Percentiles rank a stretch among this genome's conserved stretches.
These are phyloP conservation scores for Backusella westeae DNA, from an alignment of 192 early-diverging fungal genomes.

Conservation along the genomic window DNA sequence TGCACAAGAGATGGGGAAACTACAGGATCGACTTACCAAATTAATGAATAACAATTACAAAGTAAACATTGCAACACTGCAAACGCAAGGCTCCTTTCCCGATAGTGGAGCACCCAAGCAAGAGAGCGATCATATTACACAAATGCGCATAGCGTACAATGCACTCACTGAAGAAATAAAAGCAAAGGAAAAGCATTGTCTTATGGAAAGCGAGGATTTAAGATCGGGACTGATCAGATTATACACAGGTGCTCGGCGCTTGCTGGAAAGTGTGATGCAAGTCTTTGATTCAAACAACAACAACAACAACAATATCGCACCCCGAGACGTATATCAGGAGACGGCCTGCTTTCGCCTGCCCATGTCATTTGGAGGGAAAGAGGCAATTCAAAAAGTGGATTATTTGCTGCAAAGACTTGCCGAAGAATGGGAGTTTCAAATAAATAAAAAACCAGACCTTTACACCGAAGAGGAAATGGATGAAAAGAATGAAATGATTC, in stretches of 20 bases:
- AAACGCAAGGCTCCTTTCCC: slow-evolving; percentile 16
- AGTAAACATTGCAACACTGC: slow-evolving; percentile 10
- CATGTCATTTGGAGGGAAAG: slow-evolving; percentile 19
- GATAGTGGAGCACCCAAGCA: neutral
- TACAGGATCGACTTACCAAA: slow-evolving; percentile 45
- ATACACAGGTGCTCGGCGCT: neutral
- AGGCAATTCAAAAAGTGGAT: slow-evolving; percentile 22
- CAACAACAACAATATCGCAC: neutral
- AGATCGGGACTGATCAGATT: neutral
- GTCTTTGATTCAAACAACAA: neutral
- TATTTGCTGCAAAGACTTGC: slow-evolving; percentile 38
- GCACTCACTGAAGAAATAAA: neutral
- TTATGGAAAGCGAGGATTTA: slow-evolving; percentile 38
- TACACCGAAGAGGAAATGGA: slow-evolving; percentile 39
- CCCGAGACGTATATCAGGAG: neutral
- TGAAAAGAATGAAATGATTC: slow-evolving; percentile 50
- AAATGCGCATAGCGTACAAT: neutral
- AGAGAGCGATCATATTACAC: neutral
- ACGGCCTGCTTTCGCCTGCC: slow-evolving; percentile 21
- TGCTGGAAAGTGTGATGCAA: neutral
- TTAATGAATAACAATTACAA: slow-evolving; percentile 31
- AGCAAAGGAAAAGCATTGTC: neutral
- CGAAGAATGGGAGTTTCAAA: slow-evolving; percentile 36
- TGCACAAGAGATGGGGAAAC: slow-evolving; percentile 43
- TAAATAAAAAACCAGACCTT: slow-evolving; percentile 9